Evolutionary conservation across 306 rosid species (phyloP), one percentile per base, ranked within the genome.

Genomic region (Fragaria ananassa): DNA sequence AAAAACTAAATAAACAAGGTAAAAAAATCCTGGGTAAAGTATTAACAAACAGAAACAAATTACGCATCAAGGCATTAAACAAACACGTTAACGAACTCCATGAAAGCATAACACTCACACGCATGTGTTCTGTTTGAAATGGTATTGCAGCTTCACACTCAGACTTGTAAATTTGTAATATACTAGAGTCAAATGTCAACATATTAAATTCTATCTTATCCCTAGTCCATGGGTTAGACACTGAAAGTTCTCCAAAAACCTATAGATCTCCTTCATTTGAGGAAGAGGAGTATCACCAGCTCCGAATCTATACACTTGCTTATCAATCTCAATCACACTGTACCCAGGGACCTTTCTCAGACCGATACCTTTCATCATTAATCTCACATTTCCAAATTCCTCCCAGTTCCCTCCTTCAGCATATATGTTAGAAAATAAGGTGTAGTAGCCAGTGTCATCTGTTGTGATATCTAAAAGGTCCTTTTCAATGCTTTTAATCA

Each of bases 371-470:
- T 94, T 84, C 95, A 94, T 94, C 77, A 11, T 84, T 53, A 77
- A 83, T 77, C 98, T 91, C 79, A 94, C 93, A 68, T 86, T 88
- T 78, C 91, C 84, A 73, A 93, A 92, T 67, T 90, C 92, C 76
- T 84, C 81, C 95, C 91, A 90, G 71, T 90, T 87, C 81, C 96
- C 98, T 77, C 80, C 97, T 84, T 90, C 96, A 7, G 96, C 96
- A 50, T 90, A 84, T 86, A 91, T 84, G 79, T 94, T 94, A 51
- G 98, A 94, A 76, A 91, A 81, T 81, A 94, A 87, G 64, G 97
- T 85, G 75, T 89, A 91, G 87, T 91, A 90, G 62, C 98, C 98
- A 63, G 92, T 85, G 89, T 92, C 97, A 80, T 85, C 86, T 37
- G 95, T 91, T 18, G 58, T 78, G 66, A 90, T 77, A 56, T 83